Percentiles rank a stretch among this genome's conserved stretches.
Evolutionary conservation across 345 rosid species (phyloP).

Genomic region (Lepidium africanum): DNA sequence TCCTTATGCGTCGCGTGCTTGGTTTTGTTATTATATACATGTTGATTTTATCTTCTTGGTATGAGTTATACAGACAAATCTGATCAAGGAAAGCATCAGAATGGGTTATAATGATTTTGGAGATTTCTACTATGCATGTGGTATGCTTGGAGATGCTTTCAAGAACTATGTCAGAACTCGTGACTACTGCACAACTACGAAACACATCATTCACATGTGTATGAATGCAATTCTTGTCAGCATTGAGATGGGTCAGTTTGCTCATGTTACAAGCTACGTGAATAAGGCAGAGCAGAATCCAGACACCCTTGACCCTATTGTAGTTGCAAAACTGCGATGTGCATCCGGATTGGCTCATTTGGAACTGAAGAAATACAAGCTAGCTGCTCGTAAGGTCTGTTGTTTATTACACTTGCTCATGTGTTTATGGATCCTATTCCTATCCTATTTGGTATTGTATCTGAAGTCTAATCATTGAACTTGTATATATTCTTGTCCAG

Average conservation of each 20-base stretch:
- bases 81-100: constrained; percentile 94
- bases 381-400: constrained; percentile 95
- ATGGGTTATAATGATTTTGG: constrained; percentile 99
- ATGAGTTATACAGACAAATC: constrained; percentile 61
- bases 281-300: constrained; percentile 90
- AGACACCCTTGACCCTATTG: constrained; percentile 58
- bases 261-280: constrained; percentile 87
- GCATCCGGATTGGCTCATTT: constrained; percentile 93
- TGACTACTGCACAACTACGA: constrained; percentile 94
- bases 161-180: constrained; percentile 86
- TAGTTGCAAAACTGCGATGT: constrained; percentile 68
- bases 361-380: constrained; percentile 84
- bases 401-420: neutral
- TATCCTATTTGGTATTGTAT: neutral
- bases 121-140: constrained; percentile 86
- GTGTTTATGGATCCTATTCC: constrained; percentile 1
- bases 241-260: constrained; percentile 95
- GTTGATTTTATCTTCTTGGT: neutral
- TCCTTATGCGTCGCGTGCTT: neutral
- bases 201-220: constrained; percentile 92
- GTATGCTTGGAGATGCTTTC: constrained; percentile 82
- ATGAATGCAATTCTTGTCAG: constrained; percentile 91
- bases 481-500: constrained; percentile 34
- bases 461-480: neutral
- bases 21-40: neutral